Evolutionary conservation across 306 rosid species (phyloP).

Genomic region (Prunus dulcis): DNA sequence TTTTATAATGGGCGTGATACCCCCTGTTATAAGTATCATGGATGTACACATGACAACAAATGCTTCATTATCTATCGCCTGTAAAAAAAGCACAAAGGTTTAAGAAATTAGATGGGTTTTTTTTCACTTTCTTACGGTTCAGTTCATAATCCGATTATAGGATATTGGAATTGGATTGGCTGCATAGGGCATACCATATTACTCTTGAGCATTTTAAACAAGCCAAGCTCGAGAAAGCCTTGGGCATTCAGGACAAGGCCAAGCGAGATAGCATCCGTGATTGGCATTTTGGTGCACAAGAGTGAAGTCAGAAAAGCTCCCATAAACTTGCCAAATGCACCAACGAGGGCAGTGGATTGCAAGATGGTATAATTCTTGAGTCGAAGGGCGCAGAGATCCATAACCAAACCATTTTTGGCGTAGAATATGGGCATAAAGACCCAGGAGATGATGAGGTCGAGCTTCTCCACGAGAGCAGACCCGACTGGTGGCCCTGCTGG

Average conservation of each 20-base stretch:
- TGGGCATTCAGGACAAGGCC: conserved; percentile 36
- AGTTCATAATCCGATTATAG: neutral
- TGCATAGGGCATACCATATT: neutral
- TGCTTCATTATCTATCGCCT: conserved; percentile 19
- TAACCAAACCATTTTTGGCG: conserved; percentile 17
- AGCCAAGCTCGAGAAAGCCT: conserved; percentile 33
- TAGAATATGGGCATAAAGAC: conserved; percentile 37
- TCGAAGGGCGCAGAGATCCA: neutral
- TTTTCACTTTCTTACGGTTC: neutral
- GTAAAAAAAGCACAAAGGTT: neutral
- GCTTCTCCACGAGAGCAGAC: conserved; percentile 22
- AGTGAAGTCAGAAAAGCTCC: conserved; percentile 20
- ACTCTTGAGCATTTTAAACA: conserved; percentile 14
- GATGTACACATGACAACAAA: conserved; percentile 19
- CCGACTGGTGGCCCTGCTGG: conserved; percentile 36
- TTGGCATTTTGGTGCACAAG: conserved; percentile 12
- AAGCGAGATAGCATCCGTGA: conserved; percentile 27
- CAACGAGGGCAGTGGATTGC: conserved; percentile 14
- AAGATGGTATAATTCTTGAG: conserved; percentile 2
- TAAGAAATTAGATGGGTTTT: neutral
- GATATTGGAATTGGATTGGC: neutral
- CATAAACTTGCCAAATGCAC: conserved; percentile 25
- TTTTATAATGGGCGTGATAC: conserved; percentile 14
- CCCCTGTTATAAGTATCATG: conserved; percentile 16
- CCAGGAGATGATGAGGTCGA: conserved; percentile 27